These are phyloP conservation scores for Pyrenula massariospora DNA, from an alignment of 495 filamentous ascomycete genomes.

Conservation along the genomic window DNA sequence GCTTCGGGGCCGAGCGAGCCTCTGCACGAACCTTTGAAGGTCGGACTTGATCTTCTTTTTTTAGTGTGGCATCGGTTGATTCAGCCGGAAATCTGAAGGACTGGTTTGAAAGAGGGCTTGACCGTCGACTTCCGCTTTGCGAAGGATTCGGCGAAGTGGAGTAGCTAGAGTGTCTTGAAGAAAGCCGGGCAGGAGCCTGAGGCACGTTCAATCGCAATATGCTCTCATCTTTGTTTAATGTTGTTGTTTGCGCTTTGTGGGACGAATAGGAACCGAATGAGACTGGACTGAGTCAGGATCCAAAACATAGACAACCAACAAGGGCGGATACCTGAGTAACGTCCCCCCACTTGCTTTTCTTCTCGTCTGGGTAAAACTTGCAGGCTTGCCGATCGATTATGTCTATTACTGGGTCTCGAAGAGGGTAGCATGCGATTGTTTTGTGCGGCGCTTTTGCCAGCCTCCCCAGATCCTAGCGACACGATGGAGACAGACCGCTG, in stretches of 20 bases:
- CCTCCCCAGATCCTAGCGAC: constrained; percentile 65
- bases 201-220: background rate
- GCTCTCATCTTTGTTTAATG: background rate
- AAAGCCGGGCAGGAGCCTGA: background rate
- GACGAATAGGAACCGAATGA: background rate
- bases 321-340: constrained; percentile 28
- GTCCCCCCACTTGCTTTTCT: constrained; percentile 27
- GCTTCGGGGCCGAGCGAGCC: background rate
- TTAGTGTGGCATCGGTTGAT: constrained; percentile 7
- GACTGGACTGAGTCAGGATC: background rate
- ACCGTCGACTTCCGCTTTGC: constrained; percentile 1
- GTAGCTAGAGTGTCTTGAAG: constrained; percentile 4
- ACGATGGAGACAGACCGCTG: constrained; percentile 89
- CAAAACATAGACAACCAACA: background rate
- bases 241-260: background rate
- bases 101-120: constrained; percentile 4
- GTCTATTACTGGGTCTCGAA: constrained; percentile 41
- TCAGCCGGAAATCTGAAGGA: constrained; percentile 14
- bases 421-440: constrained; percentile 28
- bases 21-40: background rate
- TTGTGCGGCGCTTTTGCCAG: constrained; percentile 26
- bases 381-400: constrained; percentile 74
- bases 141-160: constrained; percentile 4
- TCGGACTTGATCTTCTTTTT: background rate
- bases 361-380: constrained; percentile 56